Conservation (phyloP, 768 basidiomycete genomes). For the Boletus bicolor region DNA sequence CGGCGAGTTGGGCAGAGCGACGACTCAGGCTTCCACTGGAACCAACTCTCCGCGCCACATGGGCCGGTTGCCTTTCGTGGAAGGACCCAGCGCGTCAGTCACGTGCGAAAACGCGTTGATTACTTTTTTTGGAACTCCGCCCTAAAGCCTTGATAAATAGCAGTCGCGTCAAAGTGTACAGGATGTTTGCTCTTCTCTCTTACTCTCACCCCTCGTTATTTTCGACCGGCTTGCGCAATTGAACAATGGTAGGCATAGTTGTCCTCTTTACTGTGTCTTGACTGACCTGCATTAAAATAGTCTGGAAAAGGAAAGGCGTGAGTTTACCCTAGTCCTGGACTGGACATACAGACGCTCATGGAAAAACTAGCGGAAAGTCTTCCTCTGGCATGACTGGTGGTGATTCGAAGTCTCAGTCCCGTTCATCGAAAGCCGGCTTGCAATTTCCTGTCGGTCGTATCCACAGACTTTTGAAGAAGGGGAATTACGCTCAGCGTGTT, state of each 20-base stretch:
- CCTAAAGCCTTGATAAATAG: slow-evolving; percentile 30
- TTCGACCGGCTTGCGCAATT: slow-evolving; percentile 4
- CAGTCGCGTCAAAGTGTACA: slow-evolving; percentile 20
- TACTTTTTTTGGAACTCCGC: slow-evolving; percentile 30
- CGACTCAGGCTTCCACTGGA: slow-evolving; percentile 5
- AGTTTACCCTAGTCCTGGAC: slow-evolving; percentile 19
- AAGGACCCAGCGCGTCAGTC: slow-evolving; percentile 26
- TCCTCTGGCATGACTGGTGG: slow-evolving; percentile 46
- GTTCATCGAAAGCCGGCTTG: slow-evolving; percentile 61
- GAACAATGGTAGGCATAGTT: slow-evolving; percentile 33
- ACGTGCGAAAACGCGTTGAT: slow-evolving; percentile 36
- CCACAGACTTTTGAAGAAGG: slow-evolving; percentile 71
- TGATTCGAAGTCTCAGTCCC: slow-evolving; percentile 59
- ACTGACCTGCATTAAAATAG: slow-evolving; percentile 28
- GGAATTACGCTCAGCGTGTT: slow-evolving; percentile 70
- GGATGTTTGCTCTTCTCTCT: slow-evolving; percentile 5
- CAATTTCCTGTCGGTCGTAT: slow-evolving; percentile 84
- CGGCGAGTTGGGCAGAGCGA: slow-evolving; percentile 5
- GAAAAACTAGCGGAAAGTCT: slow-evolving; percentile 41
- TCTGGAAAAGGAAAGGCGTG: slow-evolving; percentile 58
- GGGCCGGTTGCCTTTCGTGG: slow-evolving; percentile 19
- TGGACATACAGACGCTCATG: neutral
- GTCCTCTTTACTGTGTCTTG: neutral
- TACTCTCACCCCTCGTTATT: slow-evolving; percentile 21
- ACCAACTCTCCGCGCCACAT: slow-evolving; percentile 21